phyloP scores from a whole-genome alignment of 2,329 filamentous ascomycete genomes.

The Talaromyces pinophilus region DNA sequence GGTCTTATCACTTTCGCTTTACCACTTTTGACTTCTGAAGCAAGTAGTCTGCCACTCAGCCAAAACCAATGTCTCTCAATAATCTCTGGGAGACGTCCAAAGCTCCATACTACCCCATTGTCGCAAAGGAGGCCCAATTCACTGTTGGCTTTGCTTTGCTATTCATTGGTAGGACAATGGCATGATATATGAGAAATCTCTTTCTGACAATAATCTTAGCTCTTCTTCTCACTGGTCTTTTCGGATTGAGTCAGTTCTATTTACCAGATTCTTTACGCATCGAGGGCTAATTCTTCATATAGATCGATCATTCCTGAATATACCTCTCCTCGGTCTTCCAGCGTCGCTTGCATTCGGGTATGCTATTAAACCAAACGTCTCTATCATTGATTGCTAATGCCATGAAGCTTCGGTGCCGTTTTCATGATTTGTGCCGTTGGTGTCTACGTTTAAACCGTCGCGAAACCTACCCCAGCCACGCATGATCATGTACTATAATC shows the following conservation, averaged over 20 bases:
- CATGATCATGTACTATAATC: constrained; percentile 40
- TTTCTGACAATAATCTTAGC: constrained; percentile 41
- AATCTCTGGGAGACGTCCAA: constrained; percentile 93
- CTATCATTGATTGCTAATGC: constrained; percentile 15
- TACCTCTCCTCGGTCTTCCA: constrained; percentile 77
- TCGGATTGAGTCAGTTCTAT: constrained; percentile 74
- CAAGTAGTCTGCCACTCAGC: neutral
- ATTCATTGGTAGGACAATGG: constrained; percentile 56
- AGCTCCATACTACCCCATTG: constrained; percentile 75
- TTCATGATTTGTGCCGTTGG: constrained; percentile 99
- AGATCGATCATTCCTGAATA: constrained; percentile 80
- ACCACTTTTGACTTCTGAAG: neutral
- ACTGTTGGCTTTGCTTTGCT: constrained; percentile 75
- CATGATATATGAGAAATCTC: neutral
- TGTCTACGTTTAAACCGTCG: constrained; percentile 78
- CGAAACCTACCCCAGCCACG: constrained; percentile 28
- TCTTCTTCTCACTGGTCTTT: constrained; percentile 72
- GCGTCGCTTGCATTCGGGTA: constrained; percentile 90
- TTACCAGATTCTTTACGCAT: neutral
- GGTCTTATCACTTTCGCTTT: neutral
- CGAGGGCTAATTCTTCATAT: constrained; percentile 21
- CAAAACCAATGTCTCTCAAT: constrained; percentile 64
- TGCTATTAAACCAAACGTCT: constrained; percentile 37
- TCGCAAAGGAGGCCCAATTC: constrained; percentile 85
- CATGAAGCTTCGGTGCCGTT: constrained; percentile 78